Evolutionary conservation across 1,284 basidiomycete genomes (phyloP).

Genomic region (Farysia itapuensis): DNA sequence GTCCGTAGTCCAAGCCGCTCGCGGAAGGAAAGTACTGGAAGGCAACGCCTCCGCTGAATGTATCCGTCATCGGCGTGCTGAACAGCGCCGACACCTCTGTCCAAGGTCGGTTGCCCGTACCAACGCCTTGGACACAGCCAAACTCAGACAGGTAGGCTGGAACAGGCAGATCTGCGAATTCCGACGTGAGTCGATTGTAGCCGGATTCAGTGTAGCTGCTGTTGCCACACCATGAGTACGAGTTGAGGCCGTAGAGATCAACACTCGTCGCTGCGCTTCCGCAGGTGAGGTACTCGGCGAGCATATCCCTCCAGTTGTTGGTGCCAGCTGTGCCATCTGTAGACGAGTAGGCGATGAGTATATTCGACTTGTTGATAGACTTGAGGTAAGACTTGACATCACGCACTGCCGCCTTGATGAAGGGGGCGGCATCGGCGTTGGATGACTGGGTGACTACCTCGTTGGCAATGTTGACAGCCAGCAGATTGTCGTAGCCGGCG

Average conservation of each 20-base stretch:
- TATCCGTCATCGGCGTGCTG: conserved; percentile 71
- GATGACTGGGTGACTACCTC: conserved; percentile 72
- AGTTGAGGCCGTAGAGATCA: conserved; percentile 73
- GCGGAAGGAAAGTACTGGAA: conserved; percentile 64
- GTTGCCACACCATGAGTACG: conserved; percentile 71
- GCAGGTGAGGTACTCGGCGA: conserved; percentile 81
- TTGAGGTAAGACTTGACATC: conserved; percentile 77
- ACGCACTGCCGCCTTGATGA: conserved; percentile 85
- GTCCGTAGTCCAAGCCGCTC: conserved; percentile 76
- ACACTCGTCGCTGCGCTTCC: conserved; percentile 72
- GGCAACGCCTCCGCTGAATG: conserved; percentile 85
- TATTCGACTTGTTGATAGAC: conserved; percentile 68
- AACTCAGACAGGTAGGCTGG: conserved; percentile 88
- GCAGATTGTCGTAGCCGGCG: conserved; percentile 45
- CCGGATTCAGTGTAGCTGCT: conserved; percentile 66
- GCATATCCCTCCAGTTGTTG: conserved; percentile 61
- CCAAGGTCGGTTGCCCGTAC: conserved; percentile 71
- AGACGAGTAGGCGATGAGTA: conserved; percentile 80
- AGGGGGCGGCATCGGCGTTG: conserved; percentile 72
- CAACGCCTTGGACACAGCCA: conserved; percentile 69
- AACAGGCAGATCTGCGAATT: conserved; percentile 68
- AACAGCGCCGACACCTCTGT: conserved; percentile 77
- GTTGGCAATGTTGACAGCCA: conserved; percentile 79
- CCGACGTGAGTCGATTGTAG: conserved; percentile 61
- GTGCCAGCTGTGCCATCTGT: conserved; percentile 71